phyloP scores from a whole-genome alignment of 2,329 filamentous ascomycete genomes.

The Penicillium oxalicum region DNA sequence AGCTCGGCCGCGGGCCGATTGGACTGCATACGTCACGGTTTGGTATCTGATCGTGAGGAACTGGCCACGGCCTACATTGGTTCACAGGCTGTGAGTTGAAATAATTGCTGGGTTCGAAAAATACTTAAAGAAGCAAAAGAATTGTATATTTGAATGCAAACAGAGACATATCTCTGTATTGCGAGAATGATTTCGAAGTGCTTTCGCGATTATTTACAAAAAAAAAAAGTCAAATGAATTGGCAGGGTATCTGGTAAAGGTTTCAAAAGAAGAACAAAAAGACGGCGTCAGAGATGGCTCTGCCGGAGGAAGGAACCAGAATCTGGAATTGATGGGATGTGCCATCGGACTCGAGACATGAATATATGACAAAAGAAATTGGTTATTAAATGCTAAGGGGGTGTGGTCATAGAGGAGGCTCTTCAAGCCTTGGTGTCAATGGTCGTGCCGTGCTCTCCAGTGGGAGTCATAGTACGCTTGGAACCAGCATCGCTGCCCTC shows the following conservation, averaged over 20 bases:
- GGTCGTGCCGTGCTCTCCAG: conserved; percentile 12
- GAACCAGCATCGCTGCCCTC: conserved; percentile 23
- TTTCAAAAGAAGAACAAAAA: not conserved
- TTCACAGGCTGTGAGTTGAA: no score
- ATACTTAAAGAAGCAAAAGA: no score
- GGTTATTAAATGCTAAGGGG: conserved; percentile 6
- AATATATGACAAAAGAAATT: not conserved
- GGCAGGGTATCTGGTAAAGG: conserved; percentile 13
- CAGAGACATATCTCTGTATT: no score
- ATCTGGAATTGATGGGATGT: no score
- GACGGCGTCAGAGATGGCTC: not conserved
- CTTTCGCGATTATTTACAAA: not conserved
- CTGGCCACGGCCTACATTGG: no score
- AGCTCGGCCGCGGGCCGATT: no score
- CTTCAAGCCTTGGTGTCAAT: conserved; percentile 24
- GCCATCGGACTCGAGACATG: no score
- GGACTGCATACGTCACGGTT: no score
- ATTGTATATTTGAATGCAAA: no score
- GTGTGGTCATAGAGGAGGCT: not conserved
- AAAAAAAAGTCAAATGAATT: not conserved
- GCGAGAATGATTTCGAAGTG: no score
- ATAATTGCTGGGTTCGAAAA: no score
- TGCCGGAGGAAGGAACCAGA: not conserved
- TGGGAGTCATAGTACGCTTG: conserved; percentile 27
- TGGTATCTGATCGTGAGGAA: no score